These are phyloP conservation scores for Phytopythium oedochilum DNA, from an alignment of 352 stramenopile species.

Conservation along the genomic window DNA sequence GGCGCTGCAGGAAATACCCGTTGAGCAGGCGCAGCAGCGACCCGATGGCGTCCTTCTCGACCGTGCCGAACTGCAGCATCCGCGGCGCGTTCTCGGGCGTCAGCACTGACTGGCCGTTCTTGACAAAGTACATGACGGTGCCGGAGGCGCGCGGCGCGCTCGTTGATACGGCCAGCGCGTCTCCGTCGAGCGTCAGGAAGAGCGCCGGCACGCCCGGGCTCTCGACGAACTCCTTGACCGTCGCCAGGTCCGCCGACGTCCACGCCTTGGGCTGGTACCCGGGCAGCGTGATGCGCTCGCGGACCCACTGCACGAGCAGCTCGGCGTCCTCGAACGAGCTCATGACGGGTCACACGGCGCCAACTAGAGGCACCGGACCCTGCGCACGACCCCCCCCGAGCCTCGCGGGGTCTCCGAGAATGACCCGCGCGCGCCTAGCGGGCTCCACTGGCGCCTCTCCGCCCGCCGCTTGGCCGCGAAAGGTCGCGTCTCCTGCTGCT, in stretches of 20 bases:
- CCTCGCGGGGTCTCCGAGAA: too few relatives aligned
- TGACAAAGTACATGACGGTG: slow-evolving; percentile 87
- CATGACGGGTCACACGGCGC: too few relatives aligned
- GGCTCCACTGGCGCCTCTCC: too few relatives aligned
- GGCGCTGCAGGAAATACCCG: slow-evolving; percentile 73
- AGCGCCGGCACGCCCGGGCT: slow-evolving; percentile 58
- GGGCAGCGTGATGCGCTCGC: slow-evolving; percentile 69
- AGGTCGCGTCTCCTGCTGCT: background rate
- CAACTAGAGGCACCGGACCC: too few relatives aligned
- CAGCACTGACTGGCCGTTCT: slow-evolving; percentile 72
- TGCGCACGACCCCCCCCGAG: too few relatives aligned
- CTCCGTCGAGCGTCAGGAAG: slow-evolving; percentile 54
- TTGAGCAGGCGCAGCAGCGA: slow-evolving; percentile 86
- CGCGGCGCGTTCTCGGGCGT: slow-evolving; percentile 54
- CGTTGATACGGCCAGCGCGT: slow-evolving; percentile 47
- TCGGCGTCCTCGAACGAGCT: slow-evolving; percentile 85
- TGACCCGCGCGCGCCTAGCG: too few relatives aligned
- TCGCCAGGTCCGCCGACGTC: slow-evolving; percentile 72
- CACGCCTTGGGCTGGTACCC: slow-evolving; percentile 67
- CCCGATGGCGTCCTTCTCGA: slow-evolving; percentile 70
- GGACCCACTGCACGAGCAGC: slow-evolving; percentile 81
- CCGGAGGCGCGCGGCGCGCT: slow-evolving; percentile 36
- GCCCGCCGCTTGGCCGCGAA: background rate
- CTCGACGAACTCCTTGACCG: slow-evolving; percentile 82
- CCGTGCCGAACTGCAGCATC: slow-evolving; percentile 70